Evolutionary conservation across 2,329 filamentous ascomycete genomes (phyloP).

Genomic region (Colletotrichum cereale): DNA sequence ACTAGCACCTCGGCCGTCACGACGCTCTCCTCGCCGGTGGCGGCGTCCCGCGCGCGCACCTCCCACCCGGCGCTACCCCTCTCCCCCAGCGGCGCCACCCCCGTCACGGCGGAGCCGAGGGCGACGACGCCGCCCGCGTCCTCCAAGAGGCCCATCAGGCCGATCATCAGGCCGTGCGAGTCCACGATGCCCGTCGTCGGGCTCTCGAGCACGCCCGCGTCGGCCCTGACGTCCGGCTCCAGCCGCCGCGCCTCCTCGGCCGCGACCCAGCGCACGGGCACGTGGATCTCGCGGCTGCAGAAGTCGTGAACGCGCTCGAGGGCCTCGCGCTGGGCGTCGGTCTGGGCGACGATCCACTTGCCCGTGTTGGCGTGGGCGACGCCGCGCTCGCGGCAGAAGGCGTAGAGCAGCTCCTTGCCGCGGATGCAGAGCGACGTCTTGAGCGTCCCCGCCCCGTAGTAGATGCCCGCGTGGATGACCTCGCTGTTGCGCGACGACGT

Average conservation of each 20-base stretch:
- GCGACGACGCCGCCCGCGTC: conserved; percentile 81
- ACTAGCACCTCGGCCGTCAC: conserved; percentile 83
- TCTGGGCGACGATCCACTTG: conserved; percentile 97
- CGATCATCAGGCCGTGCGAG: conserved; percentile 86
- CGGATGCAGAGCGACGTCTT: conserved; percentile 87
- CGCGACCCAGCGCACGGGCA: conserved; percentile 80
- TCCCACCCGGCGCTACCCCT: conserved; percentile 75
- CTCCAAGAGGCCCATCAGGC: conserved; percentile 81
- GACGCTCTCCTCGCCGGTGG: conserved; percentile 61
- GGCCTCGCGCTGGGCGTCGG: conserved; percentile 74
- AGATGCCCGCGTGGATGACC: conserved; percentile 95
- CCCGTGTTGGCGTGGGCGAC: conserved; percentile 82
- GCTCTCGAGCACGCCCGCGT: conserved; percentile 82
- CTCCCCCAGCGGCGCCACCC: conserved; percentile 63
- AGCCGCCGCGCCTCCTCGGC: conserved; percentile 69
- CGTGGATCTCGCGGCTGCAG: conserved; percentile 56
- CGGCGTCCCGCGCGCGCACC: conserved; percentile 65
- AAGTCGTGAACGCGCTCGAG: conserved; percentile 65
- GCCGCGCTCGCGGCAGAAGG: conserved; percentile 74
- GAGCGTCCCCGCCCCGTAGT: conserved; percentile 81
- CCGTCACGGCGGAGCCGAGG: conserved; percentile 74
- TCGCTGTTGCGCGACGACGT: conserved; percentile 93
- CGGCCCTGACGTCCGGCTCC: conserved; percentile 83
- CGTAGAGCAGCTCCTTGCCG: conserved; percentile 83
- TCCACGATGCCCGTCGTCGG: conserved; percentile 92